Base-by-base conservation (phyloP, 1,139 yeast genomes). In the Geotrichum bryndzae region DNA sequence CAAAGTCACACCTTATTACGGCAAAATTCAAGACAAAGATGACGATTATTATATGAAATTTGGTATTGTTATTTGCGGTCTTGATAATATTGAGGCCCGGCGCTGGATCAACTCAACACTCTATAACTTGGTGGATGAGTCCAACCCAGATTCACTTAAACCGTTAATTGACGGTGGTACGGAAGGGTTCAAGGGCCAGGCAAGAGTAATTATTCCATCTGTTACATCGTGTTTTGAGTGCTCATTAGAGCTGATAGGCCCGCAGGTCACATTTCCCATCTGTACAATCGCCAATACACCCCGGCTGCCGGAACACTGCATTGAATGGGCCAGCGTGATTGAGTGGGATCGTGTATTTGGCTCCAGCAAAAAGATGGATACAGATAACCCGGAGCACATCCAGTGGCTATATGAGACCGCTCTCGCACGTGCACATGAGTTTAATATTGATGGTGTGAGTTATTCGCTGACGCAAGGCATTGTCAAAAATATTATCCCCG, bases 251-350 rank as follows among this genome's bases (percentile, higher is more conserved):
- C 82, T 92, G 75, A 78, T 90, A 45, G 84, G 90, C 7, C 84
- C 86, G 1, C 86, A 84, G 67, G 80, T 82, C 6, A 86, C 90
- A 0, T 90, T 85, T 69, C 98, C 99, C 0, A 86, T 94, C 64
- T 94, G 99, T 74, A 94, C 99, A 0, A 87, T 94, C 61, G 96
- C 97, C 8, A 89, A 91, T 65, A 91, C 96, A 3, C 99, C 99
- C 8, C 77, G 99, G 65, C 76, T 90, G 15, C 95, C 97, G 0
- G 97, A 94, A 69, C 99, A 94, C 74, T 91, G 97, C 70, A 86
- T 94, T 23, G 97, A 91, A 72, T 94, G 96, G 90, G 95, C 95
- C 1, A 83, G 86, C 65, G 87, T 86, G 55, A 76, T 90, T 11
- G 87, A 85, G 68, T 90, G 97, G 96, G 87, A 87, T 0, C 76